Conservation (phyloP, 2,329 filamentous ascomycete genomes). For the Cordyceps pruinosa region DNA sequence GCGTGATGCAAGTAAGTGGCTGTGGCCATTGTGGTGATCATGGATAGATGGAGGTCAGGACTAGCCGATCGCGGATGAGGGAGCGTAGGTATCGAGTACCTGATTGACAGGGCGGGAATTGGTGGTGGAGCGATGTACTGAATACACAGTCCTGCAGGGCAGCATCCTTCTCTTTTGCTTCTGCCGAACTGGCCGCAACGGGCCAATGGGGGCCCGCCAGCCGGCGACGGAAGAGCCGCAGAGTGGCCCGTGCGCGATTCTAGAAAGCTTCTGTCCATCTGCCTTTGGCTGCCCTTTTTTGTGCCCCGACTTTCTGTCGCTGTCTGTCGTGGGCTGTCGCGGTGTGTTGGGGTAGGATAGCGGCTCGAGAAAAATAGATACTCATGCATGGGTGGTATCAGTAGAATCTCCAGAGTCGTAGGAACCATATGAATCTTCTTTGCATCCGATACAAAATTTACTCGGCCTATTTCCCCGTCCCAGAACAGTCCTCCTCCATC, state of each 20-base stretch:
- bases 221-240: conserved; percentile 12
- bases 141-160: no score
- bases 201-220: conserved; percentile 5
- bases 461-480: not conserved
- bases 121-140: no score
- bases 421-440: no score
- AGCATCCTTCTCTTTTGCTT: not conserved
- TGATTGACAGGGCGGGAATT: not conserved
- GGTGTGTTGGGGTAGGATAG: not conserved
- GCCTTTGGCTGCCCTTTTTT: not conserved
- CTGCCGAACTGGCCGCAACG: conserved; percentile 6
- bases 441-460: not conserved
- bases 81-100: not conserved
- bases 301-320: conserved; percentile 11
- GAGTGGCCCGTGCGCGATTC: conserved; percentile 20
- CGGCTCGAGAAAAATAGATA: not conserved
- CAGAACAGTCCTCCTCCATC: no score
- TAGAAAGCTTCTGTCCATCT: conserved; percentile 21
- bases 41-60: no score
- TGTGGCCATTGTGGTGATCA: no score
- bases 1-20: no score
- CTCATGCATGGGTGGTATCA: not conserved
- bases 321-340: not conserved
- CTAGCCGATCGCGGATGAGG: no score
- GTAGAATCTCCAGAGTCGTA: not conserved